Evolutionary conservation across 139 green algal genomes (phyloP), one percentile per base, ranked within the genome.

Genomic region (Chlamydomonas sphaeroides): DNA sequence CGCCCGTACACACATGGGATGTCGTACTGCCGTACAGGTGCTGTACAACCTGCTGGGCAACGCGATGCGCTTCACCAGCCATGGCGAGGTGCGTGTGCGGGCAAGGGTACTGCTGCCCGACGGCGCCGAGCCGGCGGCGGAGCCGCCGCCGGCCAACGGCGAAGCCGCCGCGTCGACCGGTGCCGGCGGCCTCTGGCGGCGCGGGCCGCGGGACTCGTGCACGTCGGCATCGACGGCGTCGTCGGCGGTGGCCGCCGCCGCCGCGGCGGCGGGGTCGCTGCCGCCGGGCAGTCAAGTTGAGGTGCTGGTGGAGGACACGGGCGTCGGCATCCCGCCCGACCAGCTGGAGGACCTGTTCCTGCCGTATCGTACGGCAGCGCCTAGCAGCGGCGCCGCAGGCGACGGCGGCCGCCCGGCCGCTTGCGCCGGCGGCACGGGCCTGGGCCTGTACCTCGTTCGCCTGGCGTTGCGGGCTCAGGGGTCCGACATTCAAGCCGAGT

Each of bases 21-120:
- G n/a, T n/a, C n/a, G n/a, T n/a, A 5, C 30, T 39, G 61, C 61
- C 25, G n/a, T 38, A 23, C 78, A 88, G 71, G 78, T 92, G 48
- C 33, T 92, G 56, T 88, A 90, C 79, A 92, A 90, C 62, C 88
- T 92, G n/a, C 83, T 92, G 35, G 85, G 85, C 68, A 90, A 85
- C 38, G 83, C 79, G 30, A 49, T 85, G 30, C 78, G 85, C 26
- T 92, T 88, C 83, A 92, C 88, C 14, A 49, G 73, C 26, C 48
- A 75, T 10, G 77, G 77, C 26, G 39, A 84, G 48, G 76, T 86
- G 26, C 62, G 65, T 25, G 39, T 86, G 1, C 21, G 36, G 32
- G 81, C 59, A 2, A 38, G 71, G 4, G 21, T 86, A 11, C 33
- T 86, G 42, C 32, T 49, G 17, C 75, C 75, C 1, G 42, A 72